Evolutionary conservation across 106 monocot genomes (phyloP).

Genomic region (Allium fistulosum): DNA sequence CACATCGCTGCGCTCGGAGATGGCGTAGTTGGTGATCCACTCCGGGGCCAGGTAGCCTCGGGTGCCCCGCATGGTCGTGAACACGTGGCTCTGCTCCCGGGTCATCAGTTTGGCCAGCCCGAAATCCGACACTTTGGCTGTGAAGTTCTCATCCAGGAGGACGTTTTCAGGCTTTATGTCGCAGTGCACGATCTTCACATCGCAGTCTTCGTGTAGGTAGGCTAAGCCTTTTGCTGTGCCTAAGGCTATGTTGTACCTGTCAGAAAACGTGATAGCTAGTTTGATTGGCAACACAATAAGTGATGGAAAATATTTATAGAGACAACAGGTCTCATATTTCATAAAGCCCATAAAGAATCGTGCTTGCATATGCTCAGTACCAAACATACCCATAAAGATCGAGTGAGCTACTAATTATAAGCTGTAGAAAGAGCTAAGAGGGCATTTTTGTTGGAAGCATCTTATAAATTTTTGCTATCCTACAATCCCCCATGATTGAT

Average conservation of each 20-base stretch:
- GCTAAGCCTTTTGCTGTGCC: conserved; percentile 61
- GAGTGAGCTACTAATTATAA: too few species aligned
- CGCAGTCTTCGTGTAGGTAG: conserved; percentile 60
- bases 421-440: too few species aligned
- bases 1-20: conserved; percentile 72
- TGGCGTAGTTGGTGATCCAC: conserved; percentile 64
- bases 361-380: too few species aligned
- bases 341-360: too few species aligned
- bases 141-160: conserved; percentile 44
- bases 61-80: conserved; percentile 65
- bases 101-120: conserved; percentile 68
- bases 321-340: too few species aligned
- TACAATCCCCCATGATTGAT: too few species aligned
- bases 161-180: conserved; percentile 73
- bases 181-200: conserved; percentile 53
- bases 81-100: conserved; percentile 56
- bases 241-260: conserved; percentile 29
- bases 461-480: too few species aligned
- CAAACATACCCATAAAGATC: too few species aligned
- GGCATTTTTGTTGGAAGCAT: too few species aligned
- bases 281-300: too few species aligned
- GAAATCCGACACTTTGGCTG: conserved; percentile 55
- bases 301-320: too few species aligned
- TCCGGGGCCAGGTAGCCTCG: conserved; percentile 69
- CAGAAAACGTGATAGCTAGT: too few species aligned